Base-by-base conservation (phyloP, 148 eudicot genomes). In the Chenopodium formosanum region DNA sequence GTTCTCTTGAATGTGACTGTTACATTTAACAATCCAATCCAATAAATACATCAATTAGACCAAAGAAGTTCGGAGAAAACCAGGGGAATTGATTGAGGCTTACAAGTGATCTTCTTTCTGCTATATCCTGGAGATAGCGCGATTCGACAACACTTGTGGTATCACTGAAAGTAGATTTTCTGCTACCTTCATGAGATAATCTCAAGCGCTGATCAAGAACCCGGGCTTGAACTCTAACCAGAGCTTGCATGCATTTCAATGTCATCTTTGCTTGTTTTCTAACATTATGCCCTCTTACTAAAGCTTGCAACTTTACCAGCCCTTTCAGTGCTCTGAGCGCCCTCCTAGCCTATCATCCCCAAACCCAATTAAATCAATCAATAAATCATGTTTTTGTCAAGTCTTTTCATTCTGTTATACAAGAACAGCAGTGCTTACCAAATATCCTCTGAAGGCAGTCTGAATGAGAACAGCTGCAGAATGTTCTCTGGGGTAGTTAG, bases 291-390 rank as follows among this genome's bases (percentile, higher is more conserved):
- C 97, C 99, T 88, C 99, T 91, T 62, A 95, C 92, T 68, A 95
- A 84, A 74, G 99, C 99, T 86, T 95, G 99, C 75, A 95, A 92
- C 90, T 90, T 95, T 75, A 93, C 99, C 64, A 95, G 87, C 47
- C 97, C 99, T 81, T 88, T 90, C 0, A 95, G 84, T 31, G 97
- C 97, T 70, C 87, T 78, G 9, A 93, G 80, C 53, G 99, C 99
- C 80, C 92, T 91, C 89, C 97, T 92, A 72, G 99, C 99, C 99
- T 95, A 58, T 80, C 13, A 65, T 19, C 17, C 64, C 27, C 53
- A 22, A 82, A 37, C 34, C 11, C 68, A 79, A 29, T 34, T 82
- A 77, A n/a, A 50, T 62, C 64, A 70, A 29, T 77, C 31, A 68
- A 58, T 67, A 10, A 22, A 76, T 11, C 64, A 52, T 48, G 2